Evolutionary conservation across 2,329 filamentous ascomycete genomes (phyloP).

Genomic region (Calonectria ilicicola): DNA sequence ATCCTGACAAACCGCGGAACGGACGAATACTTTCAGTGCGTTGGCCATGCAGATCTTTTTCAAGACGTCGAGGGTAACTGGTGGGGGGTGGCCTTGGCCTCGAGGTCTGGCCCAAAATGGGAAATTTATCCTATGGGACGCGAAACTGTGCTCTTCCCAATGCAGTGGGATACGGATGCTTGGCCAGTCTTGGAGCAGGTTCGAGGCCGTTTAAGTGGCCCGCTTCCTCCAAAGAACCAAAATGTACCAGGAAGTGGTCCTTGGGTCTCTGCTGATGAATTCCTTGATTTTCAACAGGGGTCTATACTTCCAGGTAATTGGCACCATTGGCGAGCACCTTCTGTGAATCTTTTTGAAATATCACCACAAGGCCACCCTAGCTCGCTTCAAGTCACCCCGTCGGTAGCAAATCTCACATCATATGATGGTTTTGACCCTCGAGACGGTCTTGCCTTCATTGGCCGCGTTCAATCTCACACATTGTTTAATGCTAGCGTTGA

Average conservation of each 20-base stretch:
- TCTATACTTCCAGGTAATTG: no score
- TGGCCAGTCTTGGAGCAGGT: conserved; percentile 56
- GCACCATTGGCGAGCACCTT: no score
- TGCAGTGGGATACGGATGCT: conserved; percentile 58
- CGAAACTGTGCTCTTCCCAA: conserved; percentile 61
- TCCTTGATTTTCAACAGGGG: background rate
- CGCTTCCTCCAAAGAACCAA: background rate
- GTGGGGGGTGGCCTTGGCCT: conserved; percentile 57
- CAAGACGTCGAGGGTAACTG: conserved; percentile 59
- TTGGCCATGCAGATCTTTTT: conserved; percentile 60
- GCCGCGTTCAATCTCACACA: conserved; percentile 7
- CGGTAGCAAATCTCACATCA: conserved; percentile 62
- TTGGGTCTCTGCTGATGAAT: background rate
- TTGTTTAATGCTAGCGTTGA: conserved; percentile 9
- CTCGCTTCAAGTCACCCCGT: conserved; percentile 60
- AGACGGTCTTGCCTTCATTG: background rate
- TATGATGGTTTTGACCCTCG: conserved; percentile 32
- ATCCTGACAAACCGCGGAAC: conserved; percentile 55
- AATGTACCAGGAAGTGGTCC: background rate
- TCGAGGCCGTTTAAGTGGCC: conserved; percentile 48
- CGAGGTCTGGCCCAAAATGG: conserved; percentile 53
- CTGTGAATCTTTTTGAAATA: conserved; percentile 51
- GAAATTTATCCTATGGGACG: conserved; percentile 64
- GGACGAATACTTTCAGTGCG: conserved; percentile 55
- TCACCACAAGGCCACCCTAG: conserved; percentile 49